Conservation (phyloP, 73 alveolate species). For the Effrenium voratum region DNA sequence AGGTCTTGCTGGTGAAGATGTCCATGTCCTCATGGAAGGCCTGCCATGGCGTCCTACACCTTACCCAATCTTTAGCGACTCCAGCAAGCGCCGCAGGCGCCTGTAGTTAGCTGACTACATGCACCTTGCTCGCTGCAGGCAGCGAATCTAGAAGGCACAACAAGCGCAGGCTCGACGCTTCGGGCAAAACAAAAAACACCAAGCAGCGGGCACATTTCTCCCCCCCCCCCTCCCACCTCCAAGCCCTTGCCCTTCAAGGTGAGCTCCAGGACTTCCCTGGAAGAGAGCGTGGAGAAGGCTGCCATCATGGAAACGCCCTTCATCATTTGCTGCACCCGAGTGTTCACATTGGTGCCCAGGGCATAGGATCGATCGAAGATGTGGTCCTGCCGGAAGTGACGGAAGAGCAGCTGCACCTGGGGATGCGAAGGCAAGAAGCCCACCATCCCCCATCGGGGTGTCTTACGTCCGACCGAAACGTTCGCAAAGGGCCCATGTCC, state of each 20-base stretch:
- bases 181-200: background rate
- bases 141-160: background rate
- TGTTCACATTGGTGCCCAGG: slow-evolving; percentile 86
- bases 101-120: no score
- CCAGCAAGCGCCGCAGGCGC: no score
- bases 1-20: slow-evolving; percentile 7
- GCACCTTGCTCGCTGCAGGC: background rate
- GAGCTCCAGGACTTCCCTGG: slow-evolving; percentile 32
- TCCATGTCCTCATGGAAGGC: slow-evolving; percentile 52
- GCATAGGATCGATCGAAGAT: slow-evolving; percentile 87
- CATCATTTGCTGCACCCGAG: slow-evolving; percentile 91
- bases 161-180: background rate
- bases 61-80: no score
- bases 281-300: slow-evolving; percentile 15
- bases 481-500: no score
- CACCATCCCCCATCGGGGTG: background rate
- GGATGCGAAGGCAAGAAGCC: background rate
- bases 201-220: no score
- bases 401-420: slow-evolving; percentile 90
- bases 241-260: slow-evolving; percentile 65
- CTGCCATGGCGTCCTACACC: no score
- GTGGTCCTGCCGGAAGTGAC: slow-evolving; percentile 90
- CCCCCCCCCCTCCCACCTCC: background rate
- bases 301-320: slow-evolving; percentile 69
- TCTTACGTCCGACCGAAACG: background rate